Evolutionary conservation across 352 stramenopile genomes (phyloP), one percentile per base, ranked within the genome.

Genomic region (Phytophthora palmivora): DNA sequence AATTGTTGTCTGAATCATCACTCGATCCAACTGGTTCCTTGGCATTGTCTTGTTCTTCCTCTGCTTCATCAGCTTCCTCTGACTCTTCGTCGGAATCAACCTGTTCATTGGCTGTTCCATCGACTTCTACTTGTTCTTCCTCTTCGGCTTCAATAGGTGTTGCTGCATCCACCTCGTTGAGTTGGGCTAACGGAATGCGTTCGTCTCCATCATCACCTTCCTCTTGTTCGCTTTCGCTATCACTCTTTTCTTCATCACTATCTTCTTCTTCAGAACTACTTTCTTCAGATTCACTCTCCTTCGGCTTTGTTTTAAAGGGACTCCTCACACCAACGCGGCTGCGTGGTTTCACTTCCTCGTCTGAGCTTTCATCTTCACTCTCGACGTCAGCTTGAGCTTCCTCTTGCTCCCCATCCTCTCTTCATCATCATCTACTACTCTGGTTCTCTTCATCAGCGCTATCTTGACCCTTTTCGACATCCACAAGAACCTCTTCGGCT

Each of bases 171-270:
- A 56, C 37, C n/a, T 67, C 57, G n/a, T 76, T 45, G 2, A 36
- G 28, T 57, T 72, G 63, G 14, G 63, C 57, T 33, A 72, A 26
- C 15, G 39, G 57, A 28, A 63, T 67, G 28, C 21, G 38, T 39
- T 62, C 65, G 28, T 70, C 55, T 41, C 30, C 48, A 52, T 70
- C 47, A 8, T 21, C 45, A 6, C 43, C 58, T 30, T 61, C 37
- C 7, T 63, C 58, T 24, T 62, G 18, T 16, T 67, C 49, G 6
- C 53, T 60, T 39, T 58, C 50, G 7, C 44, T 61, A 3, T 49
- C 44, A 8, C 28, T 47, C 4, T 65, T 30, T 18, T 48, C 42
- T 38, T 60, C 19, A 36, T 51, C 58, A 19, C 44, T 63, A 6
- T 30, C 42, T 18, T 56, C 49, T 28, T 63, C 58, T 10, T 59